Conservation (phyloP, 164 flowering plant species). For the Echeveria elegans region DNA sequence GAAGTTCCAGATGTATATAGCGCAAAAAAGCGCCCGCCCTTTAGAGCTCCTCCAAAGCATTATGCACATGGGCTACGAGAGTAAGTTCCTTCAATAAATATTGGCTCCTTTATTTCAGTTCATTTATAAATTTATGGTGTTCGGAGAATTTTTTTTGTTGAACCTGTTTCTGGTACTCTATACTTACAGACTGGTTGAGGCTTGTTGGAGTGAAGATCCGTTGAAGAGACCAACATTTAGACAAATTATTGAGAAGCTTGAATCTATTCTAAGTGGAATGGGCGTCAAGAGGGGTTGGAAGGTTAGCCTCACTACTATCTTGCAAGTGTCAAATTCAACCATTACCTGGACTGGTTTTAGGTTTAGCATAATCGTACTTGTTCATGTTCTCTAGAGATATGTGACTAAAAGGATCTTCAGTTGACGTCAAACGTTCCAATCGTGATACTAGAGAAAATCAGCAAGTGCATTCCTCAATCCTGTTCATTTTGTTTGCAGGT, state of each 20-base stretch:
- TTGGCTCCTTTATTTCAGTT: not conserved
- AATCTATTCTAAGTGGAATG: not conserved
- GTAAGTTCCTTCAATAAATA: slow-evolving; percentile 28
- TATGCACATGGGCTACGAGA: slow-evolving; percentile 79
- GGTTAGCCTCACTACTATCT: not conserved
- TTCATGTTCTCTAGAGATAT: not conserved
- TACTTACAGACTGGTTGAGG: slow-evolving; percentile 68
- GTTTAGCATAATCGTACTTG: too few species aligned
- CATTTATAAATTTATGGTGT: not conserved
- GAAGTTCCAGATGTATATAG: slow-evolving; percentile 66
- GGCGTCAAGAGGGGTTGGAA: slow-evolving; percentile 7
- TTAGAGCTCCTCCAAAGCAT: slow-evolving; percentile 62
- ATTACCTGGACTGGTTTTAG: not conserved
- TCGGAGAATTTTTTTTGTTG: not conserved
- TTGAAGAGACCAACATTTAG: slow-evolving; percentile 71
- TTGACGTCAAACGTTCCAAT: not conserved
- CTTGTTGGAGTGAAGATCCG: slow-evolving; percentile 86
- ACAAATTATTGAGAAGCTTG: slow-evolving; percentile 58
- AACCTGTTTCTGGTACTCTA: not conserved
- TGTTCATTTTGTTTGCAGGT: slow-evolving; percentile 30
- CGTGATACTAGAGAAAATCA: not conserved
- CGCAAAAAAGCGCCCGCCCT: slow-evolving; percentile 74
- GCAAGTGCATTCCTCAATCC: not conserved
- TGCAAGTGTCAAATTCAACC: not conserved
- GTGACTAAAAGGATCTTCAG: not conserved